Evolutionary conservation across 768 basidiomycete genomes (phyloP), one percentile per base, ranked within the genome.

Genomic region (Phanerodontia chrysosporium): DNA sequence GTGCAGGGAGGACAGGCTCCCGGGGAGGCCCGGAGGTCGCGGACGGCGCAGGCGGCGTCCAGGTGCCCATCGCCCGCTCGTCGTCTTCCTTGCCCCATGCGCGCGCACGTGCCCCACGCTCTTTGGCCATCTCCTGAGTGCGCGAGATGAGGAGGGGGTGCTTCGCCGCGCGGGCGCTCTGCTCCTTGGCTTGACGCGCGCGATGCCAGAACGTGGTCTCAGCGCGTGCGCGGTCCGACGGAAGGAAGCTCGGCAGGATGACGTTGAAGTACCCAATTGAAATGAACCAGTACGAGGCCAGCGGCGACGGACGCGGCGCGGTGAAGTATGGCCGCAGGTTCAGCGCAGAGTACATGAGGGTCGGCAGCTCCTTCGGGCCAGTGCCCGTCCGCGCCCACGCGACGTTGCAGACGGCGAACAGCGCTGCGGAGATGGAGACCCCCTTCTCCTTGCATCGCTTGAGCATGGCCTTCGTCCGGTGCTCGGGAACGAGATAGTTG

Each of bases 321-420:
- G 74, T 65, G 42, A 85, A 73, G 67, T 82, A 80, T 4, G 87
- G 84, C 2, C 92, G 82, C 39, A 92, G 74, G 71, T 93, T 94
- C 51, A 92, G 75, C 13, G 92, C 90, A 8, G 90, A 89, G 70
- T 95, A 95, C 82, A 94, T 86, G 84, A 93, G 83, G 82, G 75
- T 80, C 5, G 85, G 86, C 49, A 83, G 70, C 57, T 83, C 79
- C 64, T 70, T 71, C 44, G 76, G 74, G 14, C 73, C 72, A 27
- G 70, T 66, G 24, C 73, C 74, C 32, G 80, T 79, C 63, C 80
- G 76, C 3, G 81, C 80, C 89, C 89, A 91, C 5, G 88, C 90
- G 39, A 90, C 68, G 66, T 87, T 89, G 68, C 85, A 86, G 12
- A 91, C 72, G 2, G 89, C 86, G 67, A 92, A 92, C 44, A 90